Evolutionary conservation across 2,329 filamentous ascomycete species (phyloP), one percentile per base, ranked within the genome.

Genomic region (Pseudogymnoascus sp.): DNA sequence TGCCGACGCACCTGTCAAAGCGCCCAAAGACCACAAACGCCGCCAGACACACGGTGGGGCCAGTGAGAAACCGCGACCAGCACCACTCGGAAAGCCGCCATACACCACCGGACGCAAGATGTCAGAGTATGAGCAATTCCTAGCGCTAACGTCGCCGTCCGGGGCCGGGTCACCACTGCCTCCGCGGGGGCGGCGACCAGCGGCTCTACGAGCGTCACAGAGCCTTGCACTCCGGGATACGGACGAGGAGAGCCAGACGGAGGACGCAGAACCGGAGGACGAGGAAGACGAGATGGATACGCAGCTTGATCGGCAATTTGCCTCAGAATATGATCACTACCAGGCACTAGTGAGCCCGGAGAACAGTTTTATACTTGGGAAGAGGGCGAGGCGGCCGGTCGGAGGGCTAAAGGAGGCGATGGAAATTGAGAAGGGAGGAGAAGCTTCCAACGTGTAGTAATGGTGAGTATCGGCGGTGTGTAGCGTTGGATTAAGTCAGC

Each of bases 261-360:
- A 63, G 6, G 46, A 63, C 14, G 31, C 11, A 24, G 64, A 63
- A 3, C 67, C 68, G 38, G 64, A 59, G 31, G 66, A 63, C 8
- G 64, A 61, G 6, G 64, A 64, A 10, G 62, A 66, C n/a, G 60
- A 63, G 22, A 60, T 62, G 26, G 50, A 43, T 12, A 62, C 65
- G 19, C 19, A 19, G 19, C 41, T 64, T 26, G 33, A 65, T 14
- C 61, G 63, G 14, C 64, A 68, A 43, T 68, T 69, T 38, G 65
- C 59, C 31, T 68, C 65, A 16, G 71, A 72, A 62, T 73, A 73
- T 63, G 71, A 73, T 22, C 67, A 63, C 7, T 73, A 65, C 37
- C 70, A 70, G 40, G 70, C 69, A 24, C 46, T 71, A 6, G 68
- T 66, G 14, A 67, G 65, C n/a, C 69, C 70, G 14, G 65, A 65